Conservation (phyloP, 2,329 filamentous ascomycete genomes). For the Fusarium annulatum region DNA sequence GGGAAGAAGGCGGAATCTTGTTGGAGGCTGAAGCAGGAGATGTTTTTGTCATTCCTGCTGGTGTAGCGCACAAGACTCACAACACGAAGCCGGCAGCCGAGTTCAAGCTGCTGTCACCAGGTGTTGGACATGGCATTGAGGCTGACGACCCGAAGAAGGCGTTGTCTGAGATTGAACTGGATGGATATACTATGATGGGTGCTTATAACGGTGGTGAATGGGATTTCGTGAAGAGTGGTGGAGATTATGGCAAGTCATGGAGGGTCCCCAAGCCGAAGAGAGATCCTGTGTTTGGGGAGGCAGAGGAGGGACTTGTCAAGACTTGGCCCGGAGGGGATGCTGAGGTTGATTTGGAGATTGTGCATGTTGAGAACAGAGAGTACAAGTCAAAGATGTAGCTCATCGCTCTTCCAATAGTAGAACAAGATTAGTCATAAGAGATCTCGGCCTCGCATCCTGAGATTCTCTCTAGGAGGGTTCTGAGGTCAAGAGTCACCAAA, state of each 20-base stretch:
- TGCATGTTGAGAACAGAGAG: constrained; percentile 14
- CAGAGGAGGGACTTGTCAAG: constrained; percentile 4
- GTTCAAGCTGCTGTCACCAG: constrained; percentile 56
- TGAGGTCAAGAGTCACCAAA: accelerated
- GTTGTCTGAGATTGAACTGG: constrained; percentile 51
- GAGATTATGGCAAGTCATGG: constrained; percentile 36
- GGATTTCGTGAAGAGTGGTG: constrained; percentile 37
- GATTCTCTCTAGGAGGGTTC: accelerated
- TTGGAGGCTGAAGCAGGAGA: constrained; percentile 63
- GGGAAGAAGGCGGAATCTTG: constrained; percentile 61
- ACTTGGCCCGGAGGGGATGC: constrained; percentile 25
- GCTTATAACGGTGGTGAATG: constrained; percentile 54
- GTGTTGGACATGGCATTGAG: constrained; percentile 52
- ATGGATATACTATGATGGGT: constrained; percentile 55
- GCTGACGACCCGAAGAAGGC: constrained; percentile 50
- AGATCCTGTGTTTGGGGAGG: constrained; percentile 34
- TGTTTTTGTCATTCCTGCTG: constrained; percentile 68
- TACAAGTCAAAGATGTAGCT: not conserved
- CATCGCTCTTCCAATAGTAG: accelerated
- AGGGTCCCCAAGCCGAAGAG: constrained; percentile 30
- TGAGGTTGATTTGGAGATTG: not conserved
- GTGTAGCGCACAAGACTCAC: constrained; percentile 66
- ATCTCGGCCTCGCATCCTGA: no score
- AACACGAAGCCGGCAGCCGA: constrained; percentile 51
- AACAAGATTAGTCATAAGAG: accelerated